Percentiles rank a stretch among this genome's conserved stretches.
These are phyloP conservation scores for Parietichytrium sp. DNA, from an alignment of 108 stramenopile genomes.

Conservation along the genomic window DNA sequence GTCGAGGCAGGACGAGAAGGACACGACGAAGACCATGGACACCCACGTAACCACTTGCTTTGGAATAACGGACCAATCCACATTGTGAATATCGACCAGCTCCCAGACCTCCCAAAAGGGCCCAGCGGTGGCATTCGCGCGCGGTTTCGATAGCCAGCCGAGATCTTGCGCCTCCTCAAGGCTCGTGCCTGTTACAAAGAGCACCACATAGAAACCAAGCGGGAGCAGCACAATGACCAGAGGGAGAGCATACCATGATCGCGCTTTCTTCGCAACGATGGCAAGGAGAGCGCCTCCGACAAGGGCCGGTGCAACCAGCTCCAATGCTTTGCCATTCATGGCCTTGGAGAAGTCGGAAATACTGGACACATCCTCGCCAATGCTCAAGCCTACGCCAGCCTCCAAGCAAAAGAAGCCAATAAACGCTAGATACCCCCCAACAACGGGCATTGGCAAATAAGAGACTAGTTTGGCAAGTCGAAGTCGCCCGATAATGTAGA, in stretches of 20 bases:
- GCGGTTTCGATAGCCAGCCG: slow-evolving; percentile 28
- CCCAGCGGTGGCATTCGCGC: neutral
- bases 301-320: neutral
- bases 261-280: neutral
- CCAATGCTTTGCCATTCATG: slow-evolving; percentile 44
- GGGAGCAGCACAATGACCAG: slow-evolving; percentile 73
- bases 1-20: slow-evolving; percentile 87
- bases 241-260: slow-evolving; percentile 60
- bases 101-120: slow-evolving; percentile 10
- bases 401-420: slow-evolving; percentile 95
- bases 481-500: slow-evolving; percentile 76
- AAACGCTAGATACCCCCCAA: slow-evolving; percentile 96
- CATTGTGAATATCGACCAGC: slow-evolving; percentile 3
- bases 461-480: slow-evolving; percentile 82
- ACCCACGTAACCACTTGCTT: slow-evolving; percentile 64
- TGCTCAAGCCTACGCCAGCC: slow-evolving; percentile 81
- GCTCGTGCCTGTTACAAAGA: slow-evolving; percentile 61
- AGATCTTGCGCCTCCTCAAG: neutral
- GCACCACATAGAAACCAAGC: slow-evolving; percentile 71
- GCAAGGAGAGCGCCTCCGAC: neutral
- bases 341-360: slow-evolving; percentile 68
- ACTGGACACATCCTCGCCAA: slow-evolving; percentile 55
- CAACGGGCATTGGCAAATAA: slow-evolving; percentile 84
- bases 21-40: slow-evolving; percentile 90
- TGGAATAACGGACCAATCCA: slow-evolving; percentile 69